Evolutionary conservation across 768 basidiomycete species (phyloP), one percentile per base, ranked within the genome.

Genomic region (Peribolospora kevripleyi): DNA sequence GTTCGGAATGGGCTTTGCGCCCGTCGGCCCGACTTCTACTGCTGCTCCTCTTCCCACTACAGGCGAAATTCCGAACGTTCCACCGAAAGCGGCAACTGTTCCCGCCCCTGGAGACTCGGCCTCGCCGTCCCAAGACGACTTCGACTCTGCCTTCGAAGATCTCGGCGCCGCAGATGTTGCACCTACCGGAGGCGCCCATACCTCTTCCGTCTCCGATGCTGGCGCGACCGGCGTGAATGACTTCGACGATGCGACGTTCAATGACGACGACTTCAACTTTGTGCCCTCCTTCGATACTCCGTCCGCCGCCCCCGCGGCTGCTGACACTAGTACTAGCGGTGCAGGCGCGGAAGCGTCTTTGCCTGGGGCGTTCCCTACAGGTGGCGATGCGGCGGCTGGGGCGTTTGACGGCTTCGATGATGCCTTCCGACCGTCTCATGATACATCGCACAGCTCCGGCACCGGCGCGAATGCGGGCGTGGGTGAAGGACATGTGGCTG

Each of bases 61-160:
- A 25, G 25, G 25, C 25, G 25, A 25, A 25, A 25, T 25, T 25
- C 1, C 25, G 1, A 25, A 25, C 25, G 25, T 25, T 25, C 46
- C 45, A 39, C 51, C 51, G n/a, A 9, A 50, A 50, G 2, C 51
- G 13, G 56, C 54, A 11, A 57, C 59, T 13, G 49, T 62, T 59
- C 70, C 78, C 14, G 77, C 79, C 63, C 75, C 74, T 51, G 54
- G 65, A 2, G 54, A 61, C 36, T 60, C 61, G 1, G 60, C 60
- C 7, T 14, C 61, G 5, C 58, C 65, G 0, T 25, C 58, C 5
- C 60, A 57, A 64, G 67, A 51, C 65, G 57, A 42, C 60, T 52
- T 64, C 53, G 37, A 69, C 61, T 61, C 67, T 51, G 53, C 63
- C 50, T 58, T 60, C 10, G 56, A 51, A 43, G 58, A 53, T 46